phyloP scores from a whole-genome alignment of 1,284 basidiomycete genomes.

The Pseudozyma sp. region DNA sequence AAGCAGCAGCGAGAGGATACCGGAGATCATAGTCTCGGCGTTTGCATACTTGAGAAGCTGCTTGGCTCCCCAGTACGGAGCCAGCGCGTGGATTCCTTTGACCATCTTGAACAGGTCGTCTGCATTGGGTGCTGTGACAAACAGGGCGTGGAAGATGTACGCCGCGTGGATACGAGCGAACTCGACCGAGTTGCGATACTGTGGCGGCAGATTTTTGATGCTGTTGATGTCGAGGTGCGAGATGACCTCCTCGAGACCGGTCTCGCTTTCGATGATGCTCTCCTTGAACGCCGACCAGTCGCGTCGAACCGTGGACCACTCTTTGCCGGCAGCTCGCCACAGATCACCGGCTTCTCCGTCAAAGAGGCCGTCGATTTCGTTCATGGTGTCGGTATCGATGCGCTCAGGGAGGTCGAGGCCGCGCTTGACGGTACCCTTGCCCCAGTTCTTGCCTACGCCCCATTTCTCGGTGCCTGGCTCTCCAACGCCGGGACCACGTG shows the following conservation, averaged over 20 bases:
- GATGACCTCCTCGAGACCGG: constrained; percentile 61
- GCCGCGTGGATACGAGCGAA: constrained; percentile 63
- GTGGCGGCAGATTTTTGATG: constrained; percentile 61
- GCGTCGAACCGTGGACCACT: constrained; percentile 47
- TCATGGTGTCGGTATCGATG: constrained; percentile 49
- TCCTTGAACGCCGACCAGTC: constrained; percentile 66
- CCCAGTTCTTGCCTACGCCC: constrained; percentile 68
- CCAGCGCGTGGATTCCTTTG: constrained; percentile 62
- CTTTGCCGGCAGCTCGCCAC: constrained; percentile 60
- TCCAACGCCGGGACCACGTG: constrained; percentile 63
- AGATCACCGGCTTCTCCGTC: constrained; percentile 48
- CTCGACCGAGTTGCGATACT: constrained; percentile 64
- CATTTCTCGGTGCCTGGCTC: constrained; percentile 62
- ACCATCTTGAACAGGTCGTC: constrained; percentile 64
- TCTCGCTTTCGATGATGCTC: constrained; percentile 65
- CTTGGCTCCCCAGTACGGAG: constrained; percentile 68
- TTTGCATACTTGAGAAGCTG: constrained; percentile 66
- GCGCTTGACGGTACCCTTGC: constrained; percentile 67
- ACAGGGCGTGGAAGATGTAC: constrained; percentile 61
- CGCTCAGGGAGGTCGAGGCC: constrained; percentile 63
- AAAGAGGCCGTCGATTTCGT: constrained; percentile 58
- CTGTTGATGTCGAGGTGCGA: constrained; percentile 59
- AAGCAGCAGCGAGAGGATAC: constrained; percentile 62
- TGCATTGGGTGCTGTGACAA: constrained; percentile 61
- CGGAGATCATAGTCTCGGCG: constrained; percentile 64